Evolutionary conservation across 805 yeast genomes (phyloP).

Genomic region (Tetrapisispora iriomotensis): DNA sequence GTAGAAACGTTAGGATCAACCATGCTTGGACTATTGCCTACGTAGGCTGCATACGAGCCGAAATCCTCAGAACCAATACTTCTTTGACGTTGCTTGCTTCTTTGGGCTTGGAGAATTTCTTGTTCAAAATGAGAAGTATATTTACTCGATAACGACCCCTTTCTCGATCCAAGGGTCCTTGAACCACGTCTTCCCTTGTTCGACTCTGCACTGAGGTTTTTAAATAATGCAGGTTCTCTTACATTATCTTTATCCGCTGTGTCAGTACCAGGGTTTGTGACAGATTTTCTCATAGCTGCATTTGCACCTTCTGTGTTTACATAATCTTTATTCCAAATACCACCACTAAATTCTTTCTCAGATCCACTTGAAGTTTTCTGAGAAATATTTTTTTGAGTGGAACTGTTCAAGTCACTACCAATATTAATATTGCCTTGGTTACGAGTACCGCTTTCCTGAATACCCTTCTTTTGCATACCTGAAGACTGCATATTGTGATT

Average conservation of each 20-base stretch:
- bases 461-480: not conserved
- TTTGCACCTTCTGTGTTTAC: not conserved
- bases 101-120: slow-evolving; percentile 1
- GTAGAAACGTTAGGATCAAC: slow-evolving; percentile 22
- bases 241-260: too few species aligned
- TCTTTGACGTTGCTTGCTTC: slow-evolving; percentile 1
- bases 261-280: not conserved
- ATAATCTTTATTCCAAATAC: not conserved
- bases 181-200: not conserved
- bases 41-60: slow-evolving; percentile 12
- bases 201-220: not conserved
- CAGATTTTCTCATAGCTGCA: not conserved
- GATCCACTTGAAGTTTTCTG: too few species aligned
- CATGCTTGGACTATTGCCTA: slow-evolving; percentile 22
- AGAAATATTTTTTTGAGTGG: too few species aligned
- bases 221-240: not conserved
- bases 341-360: too few species aligned
- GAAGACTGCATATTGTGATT: not conserved
- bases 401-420: not conserved
- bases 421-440: not conserved
- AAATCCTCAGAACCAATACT: slow-evolving; percentile 8
- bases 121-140: slow-evolving; percentile 1
- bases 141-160: not conserved
- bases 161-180: not conserved
- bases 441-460: too few species aligned